Evolutionary conservation across 805 yeast genomes (phyloP), one percentile per base, ranked within the genome.

Genomic region (Candida nonsorbophila): DNA sequence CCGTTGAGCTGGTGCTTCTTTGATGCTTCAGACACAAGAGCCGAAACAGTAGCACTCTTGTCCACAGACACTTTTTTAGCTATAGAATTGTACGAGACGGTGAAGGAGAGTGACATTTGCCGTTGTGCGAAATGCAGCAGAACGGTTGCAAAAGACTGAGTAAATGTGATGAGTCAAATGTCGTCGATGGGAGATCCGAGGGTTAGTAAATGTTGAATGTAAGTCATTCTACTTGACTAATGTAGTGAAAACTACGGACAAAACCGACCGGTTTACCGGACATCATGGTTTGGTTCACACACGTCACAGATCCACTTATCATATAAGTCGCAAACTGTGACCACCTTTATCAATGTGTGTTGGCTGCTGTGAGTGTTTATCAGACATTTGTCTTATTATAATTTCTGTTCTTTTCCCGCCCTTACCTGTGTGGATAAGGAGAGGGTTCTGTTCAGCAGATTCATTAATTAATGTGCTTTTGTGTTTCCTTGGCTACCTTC

Each of bases 401-500:
- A 48, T 77, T 6, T 79, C 85, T 3, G 66, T 80, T 28, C 62
- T 82, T 28, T 66, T 79, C 47, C 92, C 94, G 2, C 92, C 92
- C 0, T 60, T 82, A 8, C 84, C 88, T 0, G 87, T 83, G 7
- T 55, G 77, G 51, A 63, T 79, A 20, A 66, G 86, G 46, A 58
- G 76, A 27, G 92, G 92, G 1, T 30, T 72, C 10, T 76, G 74
- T 41, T 62, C 80, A 3, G 47, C 58, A 19, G 84, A 81, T 40
- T 58, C 74, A 10, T 34, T 62, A 18, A 49, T 72, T 14, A 56
- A 64, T 30, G 48, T 70, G 15, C 26, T 66, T 16, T 56, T 73
- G 25, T 67, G 69, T 24, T 25, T 69, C 15, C 48, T 72, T 19
- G 76, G 75, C 2, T 72, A 69, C 40, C 36, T 73, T 22, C 75